Percentiles rank a stretch among this genome's conserved stretches.
These are phyloP conservation scores for Xylaria bambusicola DNA, from an alignment of 495 filamentous ascomycete species.

Conservation along the genomic window DNA sequence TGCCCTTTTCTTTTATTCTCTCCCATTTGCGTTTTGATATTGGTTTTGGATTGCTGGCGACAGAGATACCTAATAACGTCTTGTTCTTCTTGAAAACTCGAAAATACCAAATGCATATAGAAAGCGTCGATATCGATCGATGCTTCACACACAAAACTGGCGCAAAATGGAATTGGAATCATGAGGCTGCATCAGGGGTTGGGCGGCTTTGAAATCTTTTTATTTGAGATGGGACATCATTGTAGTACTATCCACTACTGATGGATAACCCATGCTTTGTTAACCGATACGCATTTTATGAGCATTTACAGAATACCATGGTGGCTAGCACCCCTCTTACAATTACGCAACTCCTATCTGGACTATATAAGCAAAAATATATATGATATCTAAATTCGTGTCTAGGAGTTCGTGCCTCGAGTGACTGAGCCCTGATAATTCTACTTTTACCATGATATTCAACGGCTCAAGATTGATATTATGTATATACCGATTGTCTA, in stretches of 20 bases:
- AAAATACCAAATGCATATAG: constrained; percentile 19
- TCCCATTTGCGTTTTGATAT: no score
- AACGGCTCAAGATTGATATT: no score
- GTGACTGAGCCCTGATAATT: no score
- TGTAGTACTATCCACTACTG: no score
- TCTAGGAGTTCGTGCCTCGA: no score
- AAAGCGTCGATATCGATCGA: constrained; percentile 10
- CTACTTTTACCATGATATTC: no score
- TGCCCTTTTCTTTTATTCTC: background rate
- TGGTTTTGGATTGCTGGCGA: background rate
- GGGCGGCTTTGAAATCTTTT: constrained; percentile 1
- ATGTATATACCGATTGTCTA: no score
- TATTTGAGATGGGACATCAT: background rate
- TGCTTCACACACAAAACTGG: background rate
- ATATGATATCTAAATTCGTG: no score
- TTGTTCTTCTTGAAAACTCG: background rate
- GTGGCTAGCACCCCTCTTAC: background rate
- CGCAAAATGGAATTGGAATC: constrained; percentile 7
- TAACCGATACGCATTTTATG: background rate
- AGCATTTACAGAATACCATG: constrained; percentile 8
- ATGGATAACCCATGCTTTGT: no score
- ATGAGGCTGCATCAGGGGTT: constrained; percentile 5
- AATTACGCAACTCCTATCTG: constrained; percentile 12
- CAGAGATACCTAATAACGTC: constrained; percentile 18
- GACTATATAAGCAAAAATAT: background rate